Evolutionary conservation across 2,329 filamentous ascomycete genomes (phyloP).

Genomic region (Botryotinia convoluta): DNA sequence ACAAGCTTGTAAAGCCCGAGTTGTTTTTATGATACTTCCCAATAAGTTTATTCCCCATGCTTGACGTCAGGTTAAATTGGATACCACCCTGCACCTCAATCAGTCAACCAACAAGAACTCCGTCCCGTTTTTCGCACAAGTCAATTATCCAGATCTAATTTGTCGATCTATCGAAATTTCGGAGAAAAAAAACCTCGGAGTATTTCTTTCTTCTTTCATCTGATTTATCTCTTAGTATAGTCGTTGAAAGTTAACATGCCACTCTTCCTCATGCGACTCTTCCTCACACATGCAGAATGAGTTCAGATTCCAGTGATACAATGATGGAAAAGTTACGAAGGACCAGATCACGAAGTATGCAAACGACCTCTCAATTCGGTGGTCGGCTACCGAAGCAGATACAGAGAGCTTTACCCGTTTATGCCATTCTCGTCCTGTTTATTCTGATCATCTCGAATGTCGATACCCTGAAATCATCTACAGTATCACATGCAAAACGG

Average conservation of each 20-base stretch:
- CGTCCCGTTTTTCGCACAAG: not conserved
- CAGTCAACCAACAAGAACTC: not conserved
- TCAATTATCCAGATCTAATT: not conserved
- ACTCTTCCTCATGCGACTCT: conserved; percentile 3
- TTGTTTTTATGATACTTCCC: not conserved
- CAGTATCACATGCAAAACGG: conserved; percentile 17
- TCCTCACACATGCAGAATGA: conserved; percentile 1
- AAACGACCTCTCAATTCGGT: conserved; percentile 19
- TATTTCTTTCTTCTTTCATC: not conserved
- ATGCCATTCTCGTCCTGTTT: conserved; percentile 30
- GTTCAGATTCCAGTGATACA: conserved; percentile 3
- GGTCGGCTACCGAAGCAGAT: conserved; percentile 44
- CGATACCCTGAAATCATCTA: conserved; percentile 24
- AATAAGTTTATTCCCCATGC: not conserved
- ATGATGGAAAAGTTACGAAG: conserved; percentile 20
- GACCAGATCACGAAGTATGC: conserved; percentile 15
- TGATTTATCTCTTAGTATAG: not conserved
- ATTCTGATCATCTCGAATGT: conserved; percentile 30
- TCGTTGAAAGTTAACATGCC: conserved; percentile 9
- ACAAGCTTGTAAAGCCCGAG: not conserved
- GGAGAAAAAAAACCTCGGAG: not conserved
- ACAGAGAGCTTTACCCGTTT: conserved; percentile 33
- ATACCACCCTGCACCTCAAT: not conserved
- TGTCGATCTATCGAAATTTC: not conserved
- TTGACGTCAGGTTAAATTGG: not conserved